Base-by-base conservation (phyloP, 495 filamentous ascomycete species). In the Penicillium nucicola region DNA sequence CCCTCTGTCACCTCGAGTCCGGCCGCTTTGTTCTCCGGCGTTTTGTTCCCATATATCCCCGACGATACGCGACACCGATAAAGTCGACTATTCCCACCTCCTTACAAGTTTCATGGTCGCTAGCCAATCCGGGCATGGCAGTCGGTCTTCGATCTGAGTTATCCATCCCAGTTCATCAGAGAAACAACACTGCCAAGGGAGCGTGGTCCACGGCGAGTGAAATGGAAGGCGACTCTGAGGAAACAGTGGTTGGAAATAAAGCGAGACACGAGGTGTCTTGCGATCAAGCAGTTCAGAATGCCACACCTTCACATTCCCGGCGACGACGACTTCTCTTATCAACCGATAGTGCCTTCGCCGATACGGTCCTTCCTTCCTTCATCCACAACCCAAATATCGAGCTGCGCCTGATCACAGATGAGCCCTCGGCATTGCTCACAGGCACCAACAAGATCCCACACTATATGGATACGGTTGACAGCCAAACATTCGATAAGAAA, bases 381-480 rank as follows among this genome's bases (percentile, higher is more conserved):
- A 61, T 75, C 30, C 62, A 66, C 31, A 68, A 74, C 33, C 64
- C 71, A 17, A 57, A 64, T 11, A 65, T 77, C 48, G 74, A 77
- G 44, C 57, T 77, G 20, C 69, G 74, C 28, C 54, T 77, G 53
- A 77, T 77, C 31, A 74, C 74, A 13, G 71, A 77, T 50, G 74
- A 77, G 55, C 69, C 74, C 7, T 71, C 67, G 9, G 74, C 74
- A 7, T 58, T 72, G 23, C 66, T 74, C 48, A 68, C 70, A 13
- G 69, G 70, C 15, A 64, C 65, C 32, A 77, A 66, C 51, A 74
- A 73, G 45, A 69, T 75, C 19, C 71, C 71, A 0, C 71, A 75
- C 56, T 75, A 77, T 44, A 75, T 72, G 68, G 74, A 77, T 45
- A 68, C 68, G 18, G 70, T 77, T 40, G 74, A 75, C 55, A 68